A percentile compares a stretch with the other conserved stretches of the same genome.
phyloP scores from a whole-genome alignment of 805 yeast species.

The Candida saitoana region DNA sequence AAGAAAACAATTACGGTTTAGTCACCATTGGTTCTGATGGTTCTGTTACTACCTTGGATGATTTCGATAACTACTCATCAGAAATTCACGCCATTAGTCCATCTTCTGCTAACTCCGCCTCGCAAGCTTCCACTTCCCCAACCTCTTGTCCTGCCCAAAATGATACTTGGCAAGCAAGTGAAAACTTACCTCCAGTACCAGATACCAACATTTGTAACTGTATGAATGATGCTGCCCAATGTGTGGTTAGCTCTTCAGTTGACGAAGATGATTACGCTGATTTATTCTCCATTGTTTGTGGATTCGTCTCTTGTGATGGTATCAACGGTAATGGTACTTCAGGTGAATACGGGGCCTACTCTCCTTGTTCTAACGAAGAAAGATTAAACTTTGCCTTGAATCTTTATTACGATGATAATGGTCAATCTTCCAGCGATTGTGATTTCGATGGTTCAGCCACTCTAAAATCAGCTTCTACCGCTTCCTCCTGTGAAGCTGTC shows the following conservation, averaged over 20 bases:
- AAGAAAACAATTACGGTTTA: constrained; percentile 70
- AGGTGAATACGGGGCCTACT: constrained; percentile 41
- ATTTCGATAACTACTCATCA: constrained; percentile 59
- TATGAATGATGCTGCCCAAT: constrained; percentile 27
- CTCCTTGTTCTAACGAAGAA: constrained; percentile 33
- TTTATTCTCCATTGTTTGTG: constrained; percentile 34
- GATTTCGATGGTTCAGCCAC: constrained; percentile 38
- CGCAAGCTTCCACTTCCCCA: constrained; percentile 22
- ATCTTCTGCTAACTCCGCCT: constrained; percentile 16
- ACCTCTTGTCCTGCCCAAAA: constrained; percentile 35
- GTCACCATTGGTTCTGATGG: constrained; percentile 48
- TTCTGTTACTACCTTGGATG: constrained; percentile 56
- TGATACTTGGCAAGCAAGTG: constrained; percentile 34
- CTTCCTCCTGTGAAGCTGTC: constrained; percentile 51
- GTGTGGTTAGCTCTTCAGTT: constrained; percentile 31
- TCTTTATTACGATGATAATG: constrained; percentile 33
- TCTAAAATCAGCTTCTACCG: constrained; percentile 28
- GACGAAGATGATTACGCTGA: constrained; percentile 28
- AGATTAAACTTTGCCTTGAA: constrained; percentile 37
- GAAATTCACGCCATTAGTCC: constrained; percentile 50
- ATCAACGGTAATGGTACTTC: constrained; percentile 34
- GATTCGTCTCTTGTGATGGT: constrained; percentile 32
- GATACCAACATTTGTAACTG: constrained; percentile 35
- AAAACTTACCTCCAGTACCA: constrained; percentile 43
- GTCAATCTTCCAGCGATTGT: constrained; percentile 27